These are phyloP conservation scores for Simplicillium aogashimaense DNA, from an alignment of 2,329 filamentous ascomycete species.

Conservation along the genomic window DNA sequence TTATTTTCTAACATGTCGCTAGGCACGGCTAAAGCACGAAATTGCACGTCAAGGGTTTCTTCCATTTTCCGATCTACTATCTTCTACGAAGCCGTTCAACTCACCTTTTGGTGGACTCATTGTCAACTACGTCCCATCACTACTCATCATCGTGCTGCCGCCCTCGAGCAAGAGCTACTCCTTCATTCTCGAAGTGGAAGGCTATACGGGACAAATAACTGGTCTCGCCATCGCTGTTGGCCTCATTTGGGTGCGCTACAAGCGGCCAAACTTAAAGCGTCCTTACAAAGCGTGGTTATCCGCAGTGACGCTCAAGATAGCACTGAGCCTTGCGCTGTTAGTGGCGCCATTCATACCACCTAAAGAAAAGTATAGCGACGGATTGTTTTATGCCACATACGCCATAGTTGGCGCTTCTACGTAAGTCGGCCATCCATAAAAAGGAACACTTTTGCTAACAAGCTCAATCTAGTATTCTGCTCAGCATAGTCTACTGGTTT, in stretches of 20 bases:
- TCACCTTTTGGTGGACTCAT: constrained; percentile 59
- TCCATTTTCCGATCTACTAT: constrained; percentile 49
- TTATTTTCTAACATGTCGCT: constrained; percentile 7
- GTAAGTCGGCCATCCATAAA: constrained; percentile 27
- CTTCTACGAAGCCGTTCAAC: constrained; percentile 56
- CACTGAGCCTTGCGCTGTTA: constrained; percentile 43
- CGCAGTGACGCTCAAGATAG: constrained; percentile 45
- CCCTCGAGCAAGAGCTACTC: constrained; percentile 58
- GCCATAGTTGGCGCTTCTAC: constrained; percentile 41
- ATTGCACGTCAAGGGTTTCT: constrained; percentile 63
- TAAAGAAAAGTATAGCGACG: constrained; percentile 30
- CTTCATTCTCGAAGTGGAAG: constrained; percentile 64
- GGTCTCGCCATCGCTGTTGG: constrained; percentile 47
- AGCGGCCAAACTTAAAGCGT: constrained; percentile 47
- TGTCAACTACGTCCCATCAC: constrained; percentile 58
- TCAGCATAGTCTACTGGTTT: constrained; percentile 58
- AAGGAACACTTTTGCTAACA: neutral
- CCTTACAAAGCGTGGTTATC: constrained; percentile 57
- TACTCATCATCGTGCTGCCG: constrained; percentile 56
- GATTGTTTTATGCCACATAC: constrained; percentile 43
- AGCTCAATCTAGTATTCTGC: constrained; percentile 34
- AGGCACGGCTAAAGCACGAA: constrained; percentile 63
- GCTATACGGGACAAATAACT: constrained; percentile 55
- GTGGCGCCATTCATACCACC: constrained; percentile 55
- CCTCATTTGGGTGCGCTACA: constrained; percentile 49